Evolutionary conservation across 257 asterid genomes (phyloP), one percentile per base, ranked within the genome.

Genomic region (Rubia yunnanensis): DNA sequence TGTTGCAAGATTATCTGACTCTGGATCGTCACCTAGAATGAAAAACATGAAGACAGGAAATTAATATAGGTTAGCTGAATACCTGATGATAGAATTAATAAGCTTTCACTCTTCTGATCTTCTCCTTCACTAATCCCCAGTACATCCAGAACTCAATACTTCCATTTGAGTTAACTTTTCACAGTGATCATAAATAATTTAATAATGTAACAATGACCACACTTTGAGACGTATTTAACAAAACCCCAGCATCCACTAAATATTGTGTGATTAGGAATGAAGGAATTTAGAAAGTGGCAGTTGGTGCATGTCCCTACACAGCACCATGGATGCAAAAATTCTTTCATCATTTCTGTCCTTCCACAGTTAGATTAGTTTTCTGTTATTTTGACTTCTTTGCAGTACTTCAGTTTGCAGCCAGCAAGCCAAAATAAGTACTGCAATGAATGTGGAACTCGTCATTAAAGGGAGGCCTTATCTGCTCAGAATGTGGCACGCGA

Each of bases 1-100:
- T 74, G 86, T 61, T 72, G 85, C 96, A 63, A 85, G 67, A 41
- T 60, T 74, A 50, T 77, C 81, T 34, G 96, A 86, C 53, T 86
- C 95, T 18, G 68, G 73, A 73, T 86, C 77, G 71, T 79, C 87
- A 82, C 95, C 99, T 92, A 60, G 48, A 44, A 72, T 35, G 46
- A 53, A 54, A 73, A 41, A 20, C 17, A 63, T 17, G n/a, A 44
- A 23, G 27, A 18, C 27, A 26, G 4, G 14, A 5, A 10, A 49
- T 31, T 20, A 27, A 8, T 55, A 34, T 15, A 14, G 24, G 41
- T 27, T n/a, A 30, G 52, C 20, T 15, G 10, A 8, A 15, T 17
- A 18, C 57, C 57, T 38, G 60, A 70, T 75, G 68, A 61, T 78
- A 67, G 55, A 28, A 62, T 61, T 36, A 26, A 8, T 38, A 36